phyloP scores from a whole-genome alignment of 345 rosid species.

The Barbarea vulgaris region DNA sequence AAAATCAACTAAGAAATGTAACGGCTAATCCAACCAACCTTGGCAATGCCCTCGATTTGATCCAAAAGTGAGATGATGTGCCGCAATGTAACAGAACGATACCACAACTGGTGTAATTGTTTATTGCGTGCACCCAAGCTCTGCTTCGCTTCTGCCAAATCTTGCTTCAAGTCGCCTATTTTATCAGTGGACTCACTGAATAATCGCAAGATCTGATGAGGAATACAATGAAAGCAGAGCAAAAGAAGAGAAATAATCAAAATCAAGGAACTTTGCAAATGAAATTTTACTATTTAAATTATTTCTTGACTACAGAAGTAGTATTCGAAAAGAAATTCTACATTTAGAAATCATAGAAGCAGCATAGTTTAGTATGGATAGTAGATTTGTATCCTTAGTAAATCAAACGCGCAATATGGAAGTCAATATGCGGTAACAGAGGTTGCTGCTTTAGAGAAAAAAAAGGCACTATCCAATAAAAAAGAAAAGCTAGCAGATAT shows the following conservation, averaged over 20 bases:
- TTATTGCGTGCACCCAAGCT: conserved; percentile 85
- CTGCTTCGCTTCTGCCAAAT: conserved; percentile 90
- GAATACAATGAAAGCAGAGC: conserved; percentile 20
- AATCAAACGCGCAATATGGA: not conserved
- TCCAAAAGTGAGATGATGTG: conserved; percentile 92
- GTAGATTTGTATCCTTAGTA: not conserved
- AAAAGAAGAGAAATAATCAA: conserved; percentile 24
- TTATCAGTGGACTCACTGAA: conserved; percentile 94
- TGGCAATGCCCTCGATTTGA: conserved; percentile 97
- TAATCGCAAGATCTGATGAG: conserved; percentile 82
- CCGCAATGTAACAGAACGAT: conserved; percentile 96
- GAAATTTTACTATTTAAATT: conserved; percentile 6
- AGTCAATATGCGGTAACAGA: conserved; percentile 1
- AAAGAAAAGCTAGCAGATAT: conserved; percentile 15
- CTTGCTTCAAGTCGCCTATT: conserved; percentile 65
- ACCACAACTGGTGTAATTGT: conserved; percentile 98
- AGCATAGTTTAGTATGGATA: conserved; percentile 1
- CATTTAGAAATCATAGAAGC: conserved; percentile 14
- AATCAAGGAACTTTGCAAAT: conserved; percentile 22
- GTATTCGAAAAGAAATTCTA: not conserved
- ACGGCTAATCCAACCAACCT: conserved; percentile 55
- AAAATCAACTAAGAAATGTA: conserved; percentile 17
- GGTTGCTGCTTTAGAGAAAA: conserved; percentile 1
- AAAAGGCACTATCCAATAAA: not conserved
- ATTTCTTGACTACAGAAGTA: not conserved